A percentile compares a stretch with the other conserved stretches of the same genome.
Evolutionary conservation across 2,329 filamentous ascomycete species (phyloP).

Genomic region (Graphiopsis chlorocephala): DNA sequence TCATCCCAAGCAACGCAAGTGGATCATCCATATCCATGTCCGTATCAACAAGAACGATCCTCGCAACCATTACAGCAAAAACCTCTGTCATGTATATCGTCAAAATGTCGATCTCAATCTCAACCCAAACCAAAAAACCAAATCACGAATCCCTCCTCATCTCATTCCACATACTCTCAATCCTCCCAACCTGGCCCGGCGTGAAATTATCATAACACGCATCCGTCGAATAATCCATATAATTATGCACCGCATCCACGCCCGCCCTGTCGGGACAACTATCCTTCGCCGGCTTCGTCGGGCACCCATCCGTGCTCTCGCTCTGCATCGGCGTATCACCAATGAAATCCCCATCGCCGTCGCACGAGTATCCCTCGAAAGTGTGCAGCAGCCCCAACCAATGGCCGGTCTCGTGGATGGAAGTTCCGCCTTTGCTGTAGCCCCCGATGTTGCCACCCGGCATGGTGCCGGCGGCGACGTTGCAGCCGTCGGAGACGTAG

Average conservation of each 20-base stretch:
- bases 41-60: not conserved
- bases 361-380: constrained; percentile 47
- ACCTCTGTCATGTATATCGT: no score
- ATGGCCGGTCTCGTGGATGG: constrained; percentile 49
- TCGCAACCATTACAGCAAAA: not conserved
- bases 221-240: constrained; percentile 60
- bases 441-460: constrained; percentile 48
- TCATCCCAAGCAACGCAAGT: not conserved
- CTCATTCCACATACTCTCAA: constrained; percentile 52
- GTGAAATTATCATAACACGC: constrained; percentile 56
- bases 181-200: constrained; percentile 47
- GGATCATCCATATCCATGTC: not conserved
- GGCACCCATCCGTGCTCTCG: constrained; percentile 55
- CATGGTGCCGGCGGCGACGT: constrained; percentile 57
- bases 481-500: constrained; percentile 57
- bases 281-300: constrained; percentile 46
- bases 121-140: not conserved
- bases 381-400: constrained; percentile 49
- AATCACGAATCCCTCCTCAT: constrained; percentile 34
- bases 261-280: constrained; percentile 49
- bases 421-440: constrained; percentile 50
- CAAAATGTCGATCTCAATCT: not conserved
- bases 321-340: constrained; percentile 43
- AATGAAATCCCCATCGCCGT: constrained; percentile 45
- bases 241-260: constrained; percentile 55